Base-by-base conservation (phyloP, 129 eudicot genomes). In the Saposhnikovia divaricata region DNA sequence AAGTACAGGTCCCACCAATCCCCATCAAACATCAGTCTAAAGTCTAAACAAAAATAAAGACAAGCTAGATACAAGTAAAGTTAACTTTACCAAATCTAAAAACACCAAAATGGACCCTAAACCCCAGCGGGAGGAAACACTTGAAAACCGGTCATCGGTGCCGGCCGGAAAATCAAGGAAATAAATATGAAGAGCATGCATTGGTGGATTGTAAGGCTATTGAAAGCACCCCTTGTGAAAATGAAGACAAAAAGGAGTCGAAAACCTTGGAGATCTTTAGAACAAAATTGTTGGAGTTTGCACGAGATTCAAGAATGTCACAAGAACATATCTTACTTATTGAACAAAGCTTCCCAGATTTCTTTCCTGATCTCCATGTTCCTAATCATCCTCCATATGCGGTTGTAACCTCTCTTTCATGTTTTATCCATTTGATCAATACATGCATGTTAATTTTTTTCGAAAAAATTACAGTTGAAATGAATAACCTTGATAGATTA, bases 311-410 rank as follows among this genome's bases (percentile, higher is more conserved):
- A 23, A 15, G 59, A 74, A 46, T 74, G 59, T 46, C 78, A 1
- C 34, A n/a, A 9, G 71, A 4, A 12, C 59, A 63, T 18, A 78
- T 39, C 25, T 9, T 6, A 42, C 55, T 61, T 9, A 53, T 82
- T 70, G 81, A 77, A 42, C 19, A 44, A 12, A 34, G 73, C 43
- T 39, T 82, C 37, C 19, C 21, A 3, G 59, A 77, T 9, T 70
- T 82, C 47, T 57, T 82, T 53, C 31, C 47, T 72, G 78, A 82
- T 14, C 37, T 39, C 27, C 78, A 27, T 70, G 78, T 80, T 51
- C 85, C 85, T 15, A 23, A 71, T 42, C 85, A 82, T 44, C 85
- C 85, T 48, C 81, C 85, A 0, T 82, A 82, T 31, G 73, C 78
- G 0, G 50, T 27, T 23, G 85, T 82, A 82, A 37, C 11, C 12